Conservation (phyloP, 352 stramenopile species). For the Plasmopara halstedii region DNA sequence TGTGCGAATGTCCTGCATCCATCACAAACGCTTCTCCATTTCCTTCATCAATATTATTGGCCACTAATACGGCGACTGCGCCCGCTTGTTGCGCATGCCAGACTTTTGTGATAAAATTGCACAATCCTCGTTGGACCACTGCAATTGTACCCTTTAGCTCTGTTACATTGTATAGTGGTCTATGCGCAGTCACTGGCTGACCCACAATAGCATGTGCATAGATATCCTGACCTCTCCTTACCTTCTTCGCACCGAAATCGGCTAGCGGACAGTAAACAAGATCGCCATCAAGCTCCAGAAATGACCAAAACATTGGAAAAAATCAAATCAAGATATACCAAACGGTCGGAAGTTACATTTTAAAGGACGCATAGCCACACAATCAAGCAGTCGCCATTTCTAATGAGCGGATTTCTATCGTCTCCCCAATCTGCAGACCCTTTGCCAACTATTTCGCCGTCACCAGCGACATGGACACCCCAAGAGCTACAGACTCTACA, state of each 20-base stretch:
- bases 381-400: constrained; percentile 9
- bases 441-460: constrained; percentile 50
- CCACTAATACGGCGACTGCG: constrained; percentile 57
- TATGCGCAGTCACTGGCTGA: constrained; percentile 45
- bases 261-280: constrained; percentile 61
- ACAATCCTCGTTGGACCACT: constrained; percentile 55
- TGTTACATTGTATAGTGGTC: constrained; percentile 41
- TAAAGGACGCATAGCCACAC: constrained; percentile 6
- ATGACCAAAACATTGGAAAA: constrained; percentile 60
- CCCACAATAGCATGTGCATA: constrained; percentile 46
- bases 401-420: constrained; percentile 16
- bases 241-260: constrained; percentile 39
- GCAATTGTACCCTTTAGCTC: constrained; percentile 46
- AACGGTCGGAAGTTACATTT: constrained; percentile 1
- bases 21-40: constrained; percentile 53
- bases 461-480: constrained; percentile 40
- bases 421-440: constrained; percentile 21
- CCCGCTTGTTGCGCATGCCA: constrained; percentile 58
- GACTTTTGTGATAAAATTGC: constrained; percentile 77
- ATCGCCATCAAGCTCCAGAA: constrained; percentile 49
- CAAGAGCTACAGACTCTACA: constrained; percentile 66
- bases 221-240: constrained; percentile 43
- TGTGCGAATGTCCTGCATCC: constrained; percentile 37
- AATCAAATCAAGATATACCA: constrained; percentile 3
- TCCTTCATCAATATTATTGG: constrained; percentile 31